phyloP scores from a whole-genome alignment of 208 protist genomes.

The Phytomonas francai region DNA sequence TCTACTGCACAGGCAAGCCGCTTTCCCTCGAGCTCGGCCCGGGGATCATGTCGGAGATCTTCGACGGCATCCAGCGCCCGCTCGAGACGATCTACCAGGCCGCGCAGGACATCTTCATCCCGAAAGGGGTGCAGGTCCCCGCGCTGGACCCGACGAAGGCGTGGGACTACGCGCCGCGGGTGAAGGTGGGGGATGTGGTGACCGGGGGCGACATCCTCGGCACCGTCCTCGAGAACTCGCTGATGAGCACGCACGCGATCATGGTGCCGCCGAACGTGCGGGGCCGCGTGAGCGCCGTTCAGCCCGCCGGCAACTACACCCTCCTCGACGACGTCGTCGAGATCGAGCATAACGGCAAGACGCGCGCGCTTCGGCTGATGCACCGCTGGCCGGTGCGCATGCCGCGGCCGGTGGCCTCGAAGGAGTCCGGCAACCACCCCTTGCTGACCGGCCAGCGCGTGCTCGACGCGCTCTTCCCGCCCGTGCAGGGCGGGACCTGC shows the following conservation, averaged over 20 bases:
- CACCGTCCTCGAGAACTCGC: conserved; percentile 94
- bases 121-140: conserved; percentile 96
- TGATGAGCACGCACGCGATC: conserved; percentile 95
- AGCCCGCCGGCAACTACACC: conserved; percentile 91
- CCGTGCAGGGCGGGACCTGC: conserved; percentile 99
- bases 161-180: conserved; percentile 95
- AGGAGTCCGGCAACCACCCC: conserved; percentile 95
- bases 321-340: conserved; percentile 90
- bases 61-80: conserved; percentile 99
- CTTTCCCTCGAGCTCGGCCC: conserved; percentile 99
- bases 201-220: conserved; percentile 97
- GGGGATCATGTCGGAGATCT: conserved; percentile 99
- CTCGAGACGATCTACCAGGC: conserved; percentile 97
- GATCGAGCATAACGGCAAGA: conserved; percentile 89
- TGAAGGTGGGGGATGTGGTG: conserved; percentile 95
- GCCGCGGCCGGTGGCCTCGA: conserved; percentile 92
- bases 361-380: conserved; percentile 88
- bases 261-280: conserved; percentile 94
- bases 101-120: conserved; percentile 98
- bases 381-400: conserved; percentile 97
- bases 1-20: conserved; percentile 98
- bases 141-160: conserved; percentile 89
- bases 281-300: conserved; percentile 93
- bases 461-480: conserved; percentile 98
- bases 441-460: conserved; percentile 99